Base-by-base conservation (phyloP, 2,329 filamentous ascomycete genomes). In the Neobulgaria alba region DNA sequence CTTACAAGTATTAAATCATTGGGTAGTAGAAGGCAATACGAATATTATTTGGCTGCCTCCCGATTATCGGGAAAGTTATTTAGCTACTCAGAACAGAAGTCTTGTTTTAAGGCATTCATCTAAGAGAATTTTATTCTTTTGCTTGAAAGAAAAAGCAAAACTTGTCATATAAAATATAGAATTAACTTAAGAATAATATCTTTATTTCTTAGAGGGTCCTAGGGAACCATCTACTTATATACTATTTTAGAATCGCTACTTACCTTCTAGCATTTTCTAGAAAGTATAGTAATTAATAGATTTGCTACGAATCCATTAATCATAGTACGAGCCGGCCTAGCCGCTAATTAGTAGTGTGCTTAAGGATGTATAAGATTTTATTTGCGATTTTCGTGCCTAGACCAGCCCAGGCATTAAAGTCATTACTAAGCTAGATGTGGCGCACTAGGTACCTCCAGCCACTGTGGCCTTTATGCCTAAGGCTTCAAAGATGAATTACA, bases 261-360 rank as follows among this genome's bases (percentile, higher is more conserved):
- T 20, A 17, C 32, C 19, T 34, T 34, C 32, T 30, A 39, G 39
- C 34, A 42, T 39, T 15, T 31, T 31, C 29, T 31, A 31, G 29
- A 31, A 31, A 31, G 4, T 31, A n/a, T n/a, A n/a, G n/a, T n/a
- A n/a, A n/a, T n/a, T n/a, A n/a, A n/a, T n/a, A n/a, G n/a, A n/a
- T n/a, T n/a, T n/a, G n/a, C n/a, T n/a, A n/a, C n/a, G n/a, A n/a
- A n/a, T n/a, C n/a, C n/a, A n/a, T n/a, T n/a, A n/a, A n/a, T n/a
- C n/a, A n/a, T n/a, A n/a, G n/a, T n/a, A n/a, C n/a, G n/a, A n/a
- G n/a, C n/a, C n/a, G n/a, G n/a, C n/a, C n/a, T n/a, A n/a, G n/a
- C n/a, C n/a, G n/a, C n/a, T n/a, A n/a, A n/a, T n/a, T n/a, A n/a
- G n/a, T n/a, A n/a, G n/a, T n/a, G n/a, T n/a, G n/a, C n/a, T n/a